Evolutionary conservation across 148 eudicot species (phyloP), one percentile per base, ranked within the genome.

Genomic region (Diospyros lotus): DNA sequence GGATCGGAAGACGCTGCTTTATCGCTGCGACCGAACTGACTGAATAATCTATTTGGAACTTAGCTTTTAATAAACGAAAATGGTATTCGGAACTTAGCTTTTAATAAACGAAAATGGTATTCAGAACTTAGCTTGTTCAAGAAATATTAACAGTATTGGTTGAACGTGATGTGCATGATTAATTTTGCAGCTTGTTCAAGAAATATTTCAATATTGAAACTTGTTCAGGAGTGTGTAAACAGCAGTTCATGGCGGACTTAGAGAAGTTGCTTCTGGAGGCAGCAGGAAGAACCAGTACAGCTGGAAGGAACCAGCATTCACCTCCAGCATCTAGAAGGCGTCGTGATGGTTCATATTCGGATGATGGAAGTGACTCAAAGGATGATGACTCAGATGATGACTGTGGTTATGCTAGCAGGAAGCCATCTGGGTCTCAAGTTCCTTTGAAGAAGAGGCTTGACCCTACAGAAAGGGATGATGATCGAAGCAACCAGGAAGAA

Each of bases 181-280:
- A 40, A 14, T 46, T 11, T 68, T 69, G 28, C 28, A 0, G 28
- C 28, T 28, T 28, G 28, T 28, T 28, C 28, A 28, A 28, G 28
- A 28, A 28, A 28, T 28, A 28, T 28, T 28, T 28, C 28, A 28
- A 28, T 28, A 28, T 28, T 69, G 61, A 9, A 60, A 3, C 61
- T 69, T 28, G 4, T 13, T n/a, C 61, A 54, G 73, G 61, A 40
- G 73, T 18, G 73, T 69, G 61, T 18, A 54, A 59, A 9, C 28
- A 42, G 70, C 41, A 68, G 51, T 70, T 42, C 69, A 92, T 92
- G 98, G 91, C 96, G 54, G 98, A 95, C 73, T 88, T 95, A 76
- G 97, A 93, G 39, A 78, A 95, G 58, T 79, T 95, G 87, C 98
- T 95, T 53, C 87, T 95, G 28, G 94, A 92, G 78, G 99, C 99